A percentile compares a stretch with the other conserved stretches of the same genome.
phyloP scores from a whole-genome alignment of 2,329 filamentous ascomycete genomes.

The Xylaria arbuscula region DNA sequence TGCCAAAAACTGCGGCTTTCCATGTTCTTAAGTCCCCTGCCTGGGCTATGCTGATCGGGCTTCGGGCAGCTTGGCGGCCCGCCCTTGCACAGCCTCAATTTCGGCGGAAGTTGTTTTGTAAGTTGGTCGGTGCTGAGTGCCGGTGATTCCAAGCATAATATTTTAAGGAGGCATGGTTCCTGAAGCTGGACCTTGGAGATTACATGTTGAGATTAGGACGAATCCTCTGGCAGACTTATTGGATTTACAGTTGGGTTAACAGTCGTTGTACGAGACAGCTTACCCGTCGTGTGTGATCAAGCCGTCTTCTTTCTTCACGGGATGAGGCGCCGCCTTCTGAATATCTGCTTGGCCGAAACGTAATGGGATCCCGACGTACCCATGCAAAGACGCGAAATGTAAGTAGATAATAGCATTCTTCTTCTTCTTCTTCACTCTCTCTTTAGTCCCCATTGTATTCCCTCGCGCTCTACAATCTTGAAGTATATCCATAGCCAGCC shows the following conservation, averaged over 20 bases:
- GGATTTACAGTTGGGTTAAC: too few relatives aligned
- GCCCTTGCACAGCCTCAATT: constrained; percentile 8
- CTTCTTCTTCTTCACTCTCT: not conserved
- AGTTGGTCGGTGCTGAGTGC: not conserved
- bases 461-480: too few relatives aligned
- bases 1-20: not conserved
- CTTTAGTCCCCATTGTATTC: not conserved
- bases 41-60: not conserved
- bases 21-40: not conserved
- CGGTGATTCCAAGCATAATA: not conserved
- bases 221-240: too few relatives aligned
- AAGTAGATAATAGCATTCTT: not conserved
- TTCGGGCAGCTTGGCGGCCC: not conserved
- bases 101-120: not conserved
- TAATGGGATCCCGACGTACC: constrained; percentile 10
- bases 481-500: not conserved
- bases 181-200: too few relatives aligned
- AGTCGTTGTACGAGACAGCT: not conserved
- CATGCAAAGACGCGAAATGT: constrained; percentile 16
- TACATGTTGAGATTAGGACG: too few relatives aligned
- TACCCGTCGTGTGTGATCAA: not conserved
- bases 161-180: not conserved
- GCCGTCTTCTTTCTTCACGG: not conserved
- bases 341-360: not conserved
- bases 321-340: not conserved